These are phyloP conservation scores for Phaeosphaeriaceae sp. DNA, from an alignment of 2,329 filamentous ascomycete genomes.

Conservation along the genomic window DNA sequence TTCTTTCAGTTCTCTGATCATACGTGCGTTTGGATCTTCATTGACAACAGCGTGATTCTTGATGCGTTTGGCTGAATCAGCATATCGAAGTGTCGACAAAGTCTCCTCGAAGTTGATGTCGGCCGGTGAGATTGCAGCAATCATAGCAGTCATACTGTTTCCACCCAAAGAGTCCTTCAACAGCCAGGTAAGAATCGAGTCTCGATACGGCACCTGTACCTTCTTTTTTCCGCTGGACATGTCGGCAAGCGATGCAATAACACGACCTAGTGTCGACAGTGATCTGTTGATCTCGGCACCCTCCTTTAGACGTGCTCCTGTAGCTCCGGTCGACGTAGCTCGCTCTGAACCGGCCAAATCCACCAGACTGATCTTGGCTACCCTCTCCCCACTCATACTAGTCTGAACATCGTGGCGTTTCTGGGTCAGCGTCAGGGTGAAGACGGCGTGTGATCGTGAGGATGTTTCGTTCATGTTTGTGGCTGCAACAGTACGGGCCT, in stretches of 20 bases:
- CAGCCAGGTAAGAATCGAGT: constrained; percentile 95
- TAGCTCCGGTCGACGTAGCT: constrained; percentile 96
- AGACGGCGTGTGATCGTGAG: constrained; percentile 96
- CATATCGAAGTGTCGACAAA: constrained; percentile 91
- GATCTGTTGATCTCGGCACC: constrained; percentile 98
- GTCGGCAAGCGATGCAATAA: constrained; percentile 94
- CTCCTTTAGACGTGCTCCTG: constrained; percentile 92
- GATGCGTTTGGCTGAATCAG: constrained; percentile 97
- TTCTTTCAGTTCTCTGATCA: constrained; percentile 98
- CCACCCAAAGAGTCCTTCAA: constrained; percentile 96
- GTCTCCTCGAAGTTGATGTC: constrained; percentile 99
- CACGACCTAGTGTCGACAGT: constrained; percentile 92
- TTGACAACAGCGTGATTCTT: constrained; percentile 99
- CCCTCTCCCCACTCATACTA: constrained; percentile 96
- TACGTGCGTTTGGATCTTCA: constrained; percentile 97
- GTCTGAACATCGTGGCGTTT: constrained; percentile 91
- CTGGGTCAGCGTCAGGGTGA: constrained; percentile 93
- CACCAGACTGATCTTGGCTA: constrained; percentile 96
- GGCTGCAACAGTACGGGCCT: constrained; percentile 94
- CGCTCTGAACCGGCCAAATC: constrained; percentile 97
- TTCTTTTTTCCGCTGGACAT: constrained; percentile 83
- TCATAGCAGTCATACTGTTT: constrained; percentile 99
- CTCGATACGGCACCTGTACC: constrained; percentile 90
- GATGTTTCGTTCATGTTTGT: constrained; percentile 99
- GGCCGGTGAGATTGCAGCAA: constrained; percentile 95